These are phyloP conservation scores for Raffaelea albimanens DNA, from an alignment of 2,329 filamentous ascomycete genomes.

Conservation along the genomic window DNA sequence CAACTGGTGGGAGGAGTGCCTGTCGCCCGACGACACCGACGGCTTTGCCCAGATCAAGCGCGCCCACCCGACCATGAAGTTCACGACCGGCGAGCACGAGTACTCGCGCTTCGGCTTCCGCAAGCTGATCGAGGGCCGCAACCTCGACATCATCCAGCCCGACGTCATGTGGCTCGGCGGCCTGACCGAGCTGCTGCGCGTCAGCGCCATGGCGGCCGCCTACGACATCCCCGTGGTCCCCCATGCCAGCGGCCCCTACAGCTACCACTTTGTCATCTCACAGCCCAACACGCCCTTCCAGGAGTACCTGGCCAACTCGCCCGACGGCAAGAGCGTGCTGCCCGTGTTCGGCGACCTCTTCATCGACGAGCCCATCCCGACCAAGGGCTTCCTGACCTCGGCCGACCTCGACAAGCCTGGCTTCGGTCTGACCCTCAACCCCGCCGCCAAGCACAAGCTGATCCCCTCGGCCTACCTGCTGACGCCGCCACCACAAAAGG, in stretches of 20 bases:
- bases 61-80: conserved; percentile 82
- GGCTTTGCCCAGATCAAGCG: conserved; percentile 85
- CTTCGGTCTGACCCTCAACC: conserved; percentile 82
- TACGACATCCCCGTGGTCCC: conserved; percentile 93
- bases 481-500: conserved; percentile 49
- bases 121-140: conserved; percentile 83
- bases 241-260: conserved; percentile 90
- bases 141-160: conserved; percentile 88
- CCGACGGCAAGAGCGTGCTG: conserved; percentile 79
- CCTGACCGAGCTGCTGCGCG: conserved; percentile 82
- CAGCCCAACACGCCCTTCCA: conserved; percentile 92
- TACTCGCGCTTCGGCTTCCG: conserved; percentile 92
- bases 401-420: conserved; percentile 79
- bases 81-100: conserved; percentile 93
- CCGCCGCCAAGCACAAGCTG: conserved; percentile 58
- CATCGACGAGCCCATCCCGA: conserved; percentile 80
- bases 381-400: conserved; percentile 70
- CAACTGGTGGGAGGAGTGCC: conserved; percentile 96
- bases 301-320: conserved; percentile 88
- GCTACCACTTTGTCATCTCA: conserved; percentile 91
- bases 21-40: conserved; percentile 85
- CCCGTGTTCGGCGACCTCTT: conserved; percentile 92
- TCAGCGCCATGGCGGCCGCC: conserved; percentile 78
- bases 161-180: conserved; percentile 98
- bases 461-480: conserved; percentile 68